phyloP scores from a whole-genome alignment of 306 rosid species.

The Malus asiatica region DNA sequence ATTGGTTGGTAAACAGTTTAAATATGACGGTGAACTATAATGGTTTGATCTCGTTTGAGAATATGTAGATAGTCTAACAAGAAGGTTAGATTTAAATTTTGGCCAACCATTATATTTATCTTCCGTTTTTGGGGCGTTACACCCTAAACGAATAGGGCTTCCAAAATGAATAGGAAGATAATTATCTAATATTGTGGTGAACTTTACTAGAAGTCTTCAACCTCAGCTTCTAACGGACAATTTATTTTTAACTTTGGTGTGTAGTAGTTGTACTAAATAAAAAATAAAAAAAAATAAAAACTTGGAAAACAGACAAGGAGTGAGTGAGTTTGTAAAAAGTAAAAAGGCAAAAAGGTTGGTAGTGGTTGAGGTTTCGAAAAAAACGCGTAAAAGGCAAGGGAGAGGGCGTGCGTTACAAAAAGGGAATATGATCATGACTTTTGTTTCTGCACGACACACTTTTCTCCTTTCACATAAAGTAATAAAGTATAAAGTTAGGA shows the following conservation, averaged over 20 bases:
- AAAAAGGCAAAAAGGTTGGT: background rate
- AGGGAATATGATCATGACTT: constrained; percentile 36
- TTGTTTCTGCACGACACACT: constrained; percentile 18
- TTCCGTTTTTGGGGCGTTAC: too few species aligned
- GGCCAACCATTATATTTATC: too few species aligned
- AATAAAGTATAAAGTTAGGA: constrained; percentile 27
- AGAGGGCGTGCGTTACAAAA: constrained; percentile 73
- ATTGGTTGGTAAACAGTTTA: too few species aligned
- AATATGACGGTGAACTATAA: too few species aligned
- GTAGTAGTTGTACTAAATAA: background rate
- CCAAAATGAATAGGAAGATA: too few species aligned
- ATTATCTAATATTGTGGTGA: too few species aligned
- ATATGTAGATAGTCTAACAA: too few species aligned
- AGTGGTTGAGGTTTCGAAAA: constrained; percentile 26
- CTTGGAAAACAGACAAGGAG: background rate
- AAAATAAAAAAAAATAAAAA: background rate
- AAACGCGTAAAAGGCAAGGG: constrained; percentile 49
- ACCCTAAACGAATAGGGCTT: too few species aligned
- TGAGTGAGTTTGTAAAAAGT: constrained; percentile 19
- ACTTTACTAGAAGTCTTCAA: too few species aligned
- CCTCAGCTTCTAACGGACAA: too few species aligned
- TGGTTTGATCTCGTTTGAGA: too few species aligned
- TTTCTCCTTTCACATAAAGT: background rate
- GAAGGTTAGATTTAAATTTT: too few species aligned
- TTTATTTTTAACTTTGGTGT: background rate